A percentile compares a stretch with the other conserved stretches of the same genome.
These are phyloP conservation scores for Pestalotiopsis sp. DNA, from an alignment of 2,329 filamentous ascomycete genomes.

Conservation along the genomic window DNA sequence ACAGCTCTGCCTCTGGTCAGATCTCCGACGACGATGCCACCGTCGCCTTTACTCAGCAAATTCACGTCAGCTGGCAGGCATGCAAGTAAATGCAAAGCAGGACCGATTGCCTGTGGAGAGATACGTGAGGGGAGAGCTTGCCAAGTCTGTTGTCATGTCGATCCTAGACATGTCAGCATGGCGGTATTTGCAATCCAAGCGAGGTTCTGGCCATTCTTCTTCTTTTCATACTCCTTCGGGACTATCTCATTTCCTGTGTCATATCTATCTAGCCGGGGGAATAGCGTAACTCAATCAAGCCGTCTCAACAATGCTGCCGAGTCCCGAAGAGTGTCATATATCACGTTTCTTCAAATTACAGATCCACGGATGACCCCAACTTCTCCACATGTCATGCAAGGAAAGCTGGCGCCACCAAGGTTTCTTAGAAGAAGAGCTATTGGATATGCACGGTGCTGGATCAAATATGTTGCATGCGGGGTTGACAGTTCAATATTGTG, in stretches of 20 bases:
- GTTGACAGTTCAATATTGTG: neutral
- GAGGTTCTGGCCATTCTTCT: neutral
- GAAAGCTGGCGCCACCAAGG: neutral
- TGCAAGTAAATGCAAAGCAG: conserved; percentile 19
- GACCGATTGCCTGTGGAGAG: neutral
- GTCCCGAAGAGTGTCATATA: neutral
- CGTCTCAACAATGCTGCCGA: neutral
- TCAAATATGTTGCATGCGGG: neutral
- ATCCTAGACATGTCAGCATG: neutral
- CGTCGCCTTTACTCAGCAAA: conserved; percentile 45
- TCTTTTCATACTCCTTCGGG: neutral
- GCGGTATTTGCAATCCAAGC: neutral
- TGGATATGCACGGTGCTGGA: neutral
- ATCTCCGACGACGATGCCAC: conserved; percentile 49
- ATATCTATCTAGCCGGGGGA: neutral
- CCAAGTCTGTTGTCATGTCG: neutral
- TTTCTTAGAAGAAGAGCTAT: neutral
- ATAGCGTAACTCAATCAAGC: conserved; percentile 14
- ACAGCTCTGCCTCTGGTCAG: conserved; percentile 38
- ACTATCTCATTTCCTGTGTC: neutral
- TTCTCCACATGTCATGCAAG: neutral
- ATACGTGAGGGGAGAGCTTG: neutral
- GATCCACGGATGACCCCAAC: neutral
- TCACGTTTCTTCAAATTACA: neutral
- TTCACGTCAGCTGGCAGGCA: conserved; percentile 43